Evolutionary conservation across 2,329 filamentous ascomycete species (phyloP).

Genomic region (Ampelomyces quisqualis): DNA sequence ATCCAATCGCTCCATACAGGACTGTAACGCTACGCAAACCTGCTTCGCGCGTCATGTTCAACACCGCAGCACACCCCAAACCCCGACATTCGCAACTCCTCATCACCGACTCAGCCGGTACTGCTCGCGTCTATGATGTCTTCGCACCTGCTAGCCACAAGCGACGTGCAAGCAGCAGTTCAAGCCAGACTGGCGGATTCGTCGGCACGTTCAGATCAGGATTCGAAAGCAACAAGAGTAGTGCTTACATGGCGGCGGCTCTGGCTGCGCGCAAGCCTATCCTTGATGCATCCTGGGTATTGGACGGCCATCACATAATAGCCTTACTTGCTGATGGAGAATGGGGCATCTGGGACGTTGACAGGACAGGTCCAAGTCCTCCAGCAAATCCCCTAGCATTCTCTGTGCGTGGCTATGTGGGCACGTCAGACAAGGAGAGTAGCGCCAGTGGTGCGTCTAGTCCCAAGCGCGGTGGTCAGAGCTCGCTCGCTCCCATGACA

Average conservation of each 20-base stretch:
- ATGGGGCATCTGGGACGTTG: slow-evolving; percentile 56
- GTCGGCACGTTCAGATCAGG: slow-evolving; percentile 36
- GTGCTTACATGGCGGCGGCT: slow-evolving; percentile 24
- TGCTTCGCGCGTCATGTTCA: slow-evolving; percentile 56
- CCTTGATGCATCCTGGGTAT: slow-evolving; percentile 52
- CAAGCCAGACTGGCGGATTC: slow-evolving; percentile 30
- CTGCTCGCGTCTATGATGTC: slow-evolving; percentile 59
- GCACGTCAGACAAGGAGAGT: slow-evolving; percentile 27
- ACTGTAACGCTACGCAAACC: slow-evolving; percentile 53
- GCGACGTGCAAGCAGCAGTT: slow-evolving; percentile 17
- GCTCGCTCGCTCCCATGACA: slow-evolving; percentile 52
- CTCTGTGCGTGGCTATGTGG: slow-evolving; percentile 41
- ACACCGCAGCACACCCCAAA: slow-evolving; percentile 54
- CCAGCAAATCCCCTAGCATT: slow-evolving; percentile 36
- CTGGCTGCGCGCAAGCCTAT: slow-evolving; percentile 50
- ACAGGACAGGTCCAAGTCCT: slow-evolving; percentile 36
- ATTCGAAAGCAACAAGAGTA: slow-evolving; percentile 35
- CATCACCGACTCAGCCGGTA: slow-evolving; percentile 56
- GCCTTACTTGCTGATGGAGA: slow-evolving; percentile 52
- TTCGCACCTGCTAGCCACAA: slow-evolving; percentile 42
- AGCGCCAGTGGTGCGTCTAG: slow-evolving; percentile 23
- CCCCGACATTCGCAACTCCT: slow-evolving; percentile 57
- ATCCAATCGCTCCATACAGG: slow-evolving; percentile 47
- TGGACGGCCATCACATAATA: slow-evolving; percentile 50
- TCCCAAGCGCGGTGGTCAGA: slow-evolving; percentile 38